Percentiles rank a stretch among this genome's conserved stretches.
Evolutionary conservation across 768 basidiomycete genomes (phyloP).

Genomic region (Leucosporidium creatinivorum): DNA sequence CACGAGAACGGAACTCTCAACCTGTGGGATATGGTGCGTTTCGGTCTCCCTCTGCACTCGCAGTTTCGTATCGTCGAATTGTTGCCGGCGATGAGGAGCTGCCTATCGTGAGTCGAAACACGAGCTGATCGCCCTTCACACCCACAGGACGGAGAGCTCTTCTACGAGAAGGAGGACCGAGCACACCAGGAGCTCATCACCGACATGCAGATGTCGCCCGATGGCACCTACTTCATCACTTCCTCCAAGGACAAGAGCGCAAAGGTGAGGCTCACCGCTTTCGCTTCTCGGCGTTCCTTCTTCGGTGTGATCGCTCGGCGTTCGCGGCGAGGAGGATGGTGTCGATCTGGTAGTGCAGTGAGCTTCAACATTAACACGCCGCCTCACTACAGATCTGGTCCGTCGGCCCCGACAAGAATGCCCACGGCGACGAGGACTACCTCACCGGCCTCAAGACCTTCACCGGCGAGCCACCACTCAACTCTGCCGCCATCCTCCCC

Average conservation of each 20-base stretch:
- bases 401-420: slow-evolving; percentile 31
- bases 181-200: slow-evolving; percentile 72
- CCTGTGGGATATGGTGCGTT: slow-evolving; percentile 62
- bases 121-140: background rate
- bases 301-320: background rate
- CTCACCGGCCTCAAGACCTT: slow-evolving; percentile 88
- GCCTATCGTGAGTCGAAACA: background rate
- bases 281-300: background rate
- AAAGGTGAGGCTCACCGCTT: slow-evolving; percentile 52
- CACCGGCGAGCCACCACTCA: slow-evolving; percentile 86
- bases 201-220: slow-evolving; percentile 82
- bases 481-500: slow-evolving; percentile 82
- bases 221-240: slow-evolving; percentile 90
- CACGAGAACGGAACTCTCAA: slow-evolving; percentile 95
- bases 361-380: background rate
- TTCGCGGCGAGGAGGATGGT: too few relatives aligned
- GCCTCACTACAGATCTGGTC: slow-evolving; percentile 49
- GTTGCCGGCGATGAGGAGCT: background rate
- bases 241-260: slow-evolving; percentile 96
- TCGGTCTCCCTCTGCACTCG: background rate
- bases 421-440: slow-evolving; percentile 69
- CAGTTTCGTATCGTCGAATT: too few relatives aligned
- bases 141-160: slow-evolving; percentile 30
- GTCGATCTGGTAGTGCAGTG: background rate
- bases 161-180: slow-evolving; percentile 29